phyloP scores from a whole-genome alignment of 371 early-diverging fungal genomes.

The Mortierella sp. region DNA sequence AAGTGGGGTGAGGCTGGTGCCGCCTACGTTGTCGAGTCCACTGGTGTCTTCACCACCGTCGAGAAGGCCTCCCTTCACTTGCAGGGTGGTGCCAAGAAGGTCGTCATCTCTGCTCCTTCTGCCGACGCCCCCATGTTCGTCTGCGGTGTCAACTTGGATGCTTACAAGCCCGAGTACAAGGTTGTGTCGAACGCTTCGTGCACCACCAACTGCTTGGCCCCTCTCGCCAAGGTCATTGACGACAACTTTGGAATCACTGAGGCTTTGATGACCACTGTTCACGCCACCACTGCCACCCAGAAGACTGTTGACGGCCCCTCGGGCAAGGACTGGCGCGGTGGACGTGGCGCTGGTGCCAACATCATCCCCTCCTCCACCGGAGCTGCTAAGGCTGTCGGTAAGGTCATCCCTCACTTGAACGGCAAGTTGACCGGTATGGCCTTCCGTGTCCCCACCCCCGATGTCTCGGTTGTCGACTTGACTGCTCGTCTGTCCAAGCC shows the following conservation, averaged over 20 bases:
- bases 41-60: slow-evolving; percentile 96
- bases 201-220: slow-evolving; percentile 99
- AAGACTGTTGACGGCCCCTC: slow-evolving; percentile 99
- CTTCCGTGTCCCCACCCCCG: slow-evolving; percentile 97
- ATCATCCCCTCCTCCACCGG: slow-evolving; percentile 99
- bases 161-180: slow-evolving; percentile 85
- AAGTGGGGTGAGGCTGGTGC: slow-evolving; percentile 92
- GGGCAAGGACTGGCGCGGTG: slow-evolving; percentile 96
- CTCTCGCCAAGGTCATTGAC: slow-evolving; percentile 98
- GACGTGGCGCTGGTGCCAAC: slow-evolving; percentile 97
- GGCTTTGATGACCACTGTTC: slow-evolving; percentile 97
- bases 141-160: slow-evolving; percentile 94
- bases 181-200: slow-evolving; percentile 99
- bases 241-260: slow-evolving; percentile 93
- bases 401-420: slow-evolving; percentile 97
- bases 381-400: slow-evolving; percentile 99
- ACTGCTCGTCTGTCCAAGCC: slow-evolving; percentile 92
- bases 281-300: slow-evolving; percentile 99
- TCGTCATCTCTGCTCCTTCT: slow-evolving; percentile 99
- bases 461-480: slow-evolving; percentile 99
- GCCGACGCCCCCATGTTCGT: slow-evolving; percentile 90
- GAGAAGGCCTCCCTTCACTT: slow-evolving; percentile 93
- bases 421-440: slow-evolving; percentile 99
- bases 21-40: slow-evolving; percentile 98
- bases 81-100: slow-evolving; percentile 96